These are phyloP conservation scores for Sphagnum tenellum DNA, from an alignment of 225 moss, liverwort and hornwort genomes.

Conservation along the genomic window DNA sequence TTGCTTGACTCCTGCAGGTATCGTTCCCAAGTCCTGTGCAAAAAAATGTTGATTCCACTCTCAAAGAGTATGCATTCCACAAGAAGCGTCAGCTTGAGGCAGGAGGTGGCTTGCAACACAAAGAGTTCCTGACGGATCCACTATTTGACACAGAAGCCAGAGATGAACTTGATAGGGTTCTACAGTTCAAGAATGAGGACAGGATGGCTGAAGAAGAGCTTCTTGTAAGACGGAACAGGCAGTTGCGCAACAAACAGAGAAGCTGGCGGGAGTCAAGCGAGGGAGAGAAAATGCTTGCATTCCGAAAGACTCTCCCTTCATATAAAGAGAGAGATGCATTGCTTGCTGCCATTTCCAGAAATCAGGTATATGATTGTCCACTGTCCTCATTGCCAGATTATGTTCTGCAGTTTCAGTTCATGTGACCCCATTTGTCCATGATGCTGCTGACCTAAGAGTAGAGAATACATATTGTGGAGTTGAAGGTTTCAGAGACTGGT, in stretches of 20 bases:
- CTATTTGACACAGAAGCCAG: too few species aligned
- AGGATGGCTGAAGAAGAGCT: constrained; percentile 41
- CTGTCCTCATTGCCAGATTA: too few species aligned
- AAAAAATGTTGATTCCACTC: constrained; percentile 37
- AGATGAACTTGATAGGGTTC: constrained; percentile 2
- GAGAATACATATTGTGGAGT: too few species aligned
- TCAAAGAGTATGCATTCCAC: constrained; percentile 38
- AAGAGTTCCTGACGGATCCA: too few species aligned
- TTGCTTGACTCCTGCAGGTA: constrained; percentile 16
- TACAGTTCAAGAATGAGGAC: constrained; percentile 5
- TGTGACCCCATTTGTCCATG: too few species aligned
- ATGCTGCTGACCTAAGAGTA: too few species aligned
- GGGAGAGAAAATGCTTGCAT: constrained; percentile 59
- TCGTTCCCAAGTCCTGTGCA: constrained; percentile 30
- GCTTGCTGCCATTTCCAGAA: constrained; percentile 38
- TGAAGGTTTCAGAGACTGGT: too few species aligned
- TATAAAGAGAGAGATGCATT: constrained; percentile 56
- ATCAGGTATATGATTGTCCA: constrained; percentile 32
- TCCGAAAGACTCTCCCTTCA: constrained; percentile 69
- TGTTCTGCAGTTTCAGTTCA: too few species aligned
- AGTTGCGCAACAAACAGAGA: constrained; percentile 69
- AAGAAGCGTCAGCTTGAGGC: constrained; percentile 8
- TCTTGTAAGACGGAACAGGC: constrained; percentile 49
- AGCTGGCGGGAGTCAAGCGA: constrained; percentile 68
- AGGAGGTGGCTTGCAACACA: too few species aligned